Evolutionary conservation across 2,329 filamentous ascomycete species (phyloP).

Genomic region (Tolypocladium tundrense): DNA sequence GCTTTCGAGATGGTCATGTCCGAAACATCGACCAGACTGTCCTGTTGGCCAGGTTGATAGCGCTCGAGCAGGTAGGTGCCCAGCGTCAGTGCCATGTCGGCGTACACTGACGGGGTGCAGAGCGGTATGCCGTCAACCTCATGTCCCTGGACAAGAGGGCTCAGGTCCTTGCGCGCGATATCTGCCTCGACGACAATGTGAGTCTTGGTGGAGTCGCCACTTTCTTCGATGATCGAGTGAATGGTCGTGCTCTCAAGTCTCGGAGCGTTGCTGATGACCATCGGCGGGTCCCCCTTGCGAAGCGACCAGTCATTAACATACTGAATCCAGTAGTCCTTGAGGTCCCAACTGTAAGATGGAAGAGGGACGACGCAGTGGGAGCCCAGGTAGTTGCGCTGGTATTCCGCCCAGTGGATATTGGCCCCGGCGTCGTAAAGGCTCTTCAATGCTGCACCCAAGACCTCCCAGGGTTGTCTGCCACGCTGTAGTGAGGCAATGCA

Average conservation of each 20-base stretch:
- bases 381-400: constrained; percentile 37
- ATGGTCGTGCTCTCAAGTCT: constrained; percentile 33
- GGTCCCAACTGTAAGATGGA: constrained; percentile 60
- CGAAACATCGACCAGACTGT: constrained; percentile 23
- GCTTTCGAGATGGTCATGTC: constrained; percentile 31
- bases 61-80: constrained; percentile 35
- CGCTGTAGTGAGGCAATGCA: constrained; percentile 31
- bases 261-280: constrained; percentile 16
- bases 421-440: not conserved
- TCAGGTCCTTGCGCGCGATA: constrained; percentile 52
- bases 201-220: constrained; percentile 16
- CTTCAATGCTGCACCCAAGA: not conserved
- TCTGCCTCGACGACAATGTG: constrained; percentile 56
- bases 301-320: constrained; percentile 48
- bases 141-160: constrained; percentile 51
- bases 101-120: constrained; percentile 49
- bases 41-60: not conserved
- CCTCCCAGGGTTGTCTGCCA: constrained; percentile 34
- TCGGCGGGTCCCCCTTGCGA: constrained; percentile 35
- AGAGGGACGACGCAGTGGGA: constrained; percentile 43
- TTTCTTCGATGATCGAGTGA: constrained; percentile 7
- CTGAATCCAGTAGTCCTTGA: constrained; percentile 57
- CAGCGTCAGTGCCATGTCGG: constrained; percentile 56
- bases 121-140: constrained; percentile 57
- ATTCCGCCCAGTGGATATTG: constrained; percentile 57